A percentile compares a stretch with the other conserved stretches of the same genome.
Evolutionary conservation across 495 filamentous ascomycete genomes (phyloP).

Genomic region (Extremus antarcticus): DNA sequence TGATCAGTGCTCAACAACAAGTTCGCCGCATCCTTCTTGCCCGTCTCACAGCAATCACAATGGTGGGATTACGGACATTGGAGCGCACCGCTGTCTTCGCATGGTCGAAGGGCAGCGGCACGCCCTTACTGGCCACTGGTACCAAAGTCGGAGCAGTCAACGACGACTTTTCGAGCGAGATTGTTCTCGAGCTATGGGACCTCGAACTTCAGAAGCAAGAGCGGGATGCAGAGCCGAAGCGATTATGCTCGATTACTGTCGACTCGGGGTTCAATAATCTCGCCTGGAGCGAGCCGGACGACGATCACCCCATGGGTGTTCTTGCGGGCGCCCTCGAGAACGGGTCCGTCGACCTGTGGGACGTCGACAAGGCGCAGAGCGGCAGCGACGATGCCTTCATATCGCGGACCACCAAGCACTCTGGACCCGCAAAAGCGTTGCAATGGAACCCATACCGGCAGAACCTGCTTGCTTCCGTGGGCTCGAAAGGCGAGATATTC

Average conservation of each 20-base stretch:
- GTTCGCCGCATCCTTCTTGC: neutral
- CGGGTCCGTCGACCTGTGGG: constrained; percentile 91
- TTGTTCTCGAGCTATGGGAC: constrained; percentile 94
- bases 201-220: constrained; percentile 63
- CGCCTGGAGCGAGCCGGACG: constrained; percentile 75
- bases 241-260: constrained; percentile 67
- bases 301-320: constrained; percentile 66
- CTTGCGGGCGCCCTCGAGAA: constrained; percentile 94
- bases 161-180: constrained; percentile 95
- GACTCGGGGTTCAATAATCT: constrained; percentile 97
- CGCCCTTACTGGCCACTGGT: constrained; percentile 83
- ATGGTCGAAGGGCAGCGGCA: constrained; percentile 71
- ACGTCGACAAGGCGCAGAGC: constrained; percentile 70
- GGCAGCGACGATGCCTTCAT: constrained; percentile 59
- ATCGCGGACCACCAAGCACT: constrained; percentile 84
- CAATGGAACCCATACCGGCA: constrained; percentile 96
- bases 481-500: constrained; percentile 91
- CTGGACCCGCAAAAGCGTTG: constrained; percentile 82
- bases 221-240: constrained; percentile 71
- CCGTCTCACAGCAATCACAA: constrained; percentile 37
- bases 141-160: constrained; percentile 90
- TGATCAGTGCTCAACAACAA: neutral
- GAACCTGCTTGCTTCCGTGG: constrained; percentile 84
- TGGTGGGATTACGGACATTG: constrained; percentile 93
- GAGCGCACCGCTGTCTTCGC: constrained; percentile 92